Evolutionary conservation across 305 asterid genomes (phyloP).

Genomic region (Fraxinus paxiana): DNA sequence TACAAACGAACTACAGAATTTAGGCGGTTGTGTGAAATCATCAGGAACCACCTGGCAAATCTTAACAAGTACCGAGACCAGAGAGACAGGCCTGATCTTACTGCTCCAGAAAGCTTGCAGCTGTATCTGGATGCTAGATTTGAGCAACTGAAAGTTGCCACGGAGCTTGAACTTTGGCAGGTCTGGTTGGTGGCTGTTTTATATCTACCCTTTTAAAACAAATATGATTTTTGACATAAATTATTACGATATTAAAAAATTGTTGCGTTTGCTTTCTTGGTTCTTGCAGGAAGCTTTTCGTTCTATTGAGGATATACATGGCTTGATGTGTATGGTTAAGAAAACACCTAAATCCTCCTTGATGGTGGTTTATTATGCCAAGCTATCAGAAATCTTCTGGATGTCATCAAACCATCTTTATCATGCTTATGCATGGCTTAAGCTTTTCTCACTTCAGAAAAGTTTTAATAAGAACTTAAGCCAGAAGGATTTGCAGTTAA

Average conservation of each 20-base stretch:
- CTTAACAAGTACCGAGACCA: conserved; percentile 93
- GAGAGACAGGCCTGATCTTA: conserved; percentile 90
- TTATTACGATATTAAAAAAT: conserved; percentile 4
- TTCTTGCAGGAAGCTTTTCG: conserved; percentile 82
- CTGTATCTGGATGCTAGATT: conserved; percentile 91
- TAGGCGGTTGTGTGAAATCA: conserved; percentile 87
- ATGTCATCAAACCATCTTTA: conserved; percentile 79
- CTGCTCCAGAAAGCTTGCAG: conserved; percentile 90
- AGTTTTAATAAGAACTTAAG: conserved; percentile 78
- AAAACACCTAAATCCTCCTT: conserved; percentile 79
- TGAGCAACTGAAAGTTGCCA: conserved; percentile 92
- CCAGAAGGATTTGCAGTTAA: conserved; percentile 88
- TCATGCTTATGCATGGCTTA: conserved; percentile 97
- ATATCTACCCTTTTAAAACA: neutral
- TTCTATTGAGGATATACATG: conserved; percentile 84
- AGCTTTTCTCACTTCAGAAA: conserved; percentile 88
- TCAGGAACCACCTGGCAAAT: conserved; percentile 88
- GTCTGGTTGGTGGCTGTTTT: conserved; percentile 31
- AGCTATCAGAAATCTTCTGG: conserved; percentile 94
- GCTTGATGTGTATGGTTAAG: conserved; percentile 85
- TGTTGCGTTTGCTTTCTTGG: neutral
- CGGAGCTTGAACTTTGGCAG: conserved; percentile 98
- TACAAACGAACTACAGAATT: conserved; percentile 91
- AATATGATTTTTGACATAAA: neutral
- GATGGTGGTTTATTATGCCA: conserved; percentile 85